Evolutionary conservation across 768 basidiomycete species (phyloP).

Genomic region (Tricholomella constricta): DNA sequence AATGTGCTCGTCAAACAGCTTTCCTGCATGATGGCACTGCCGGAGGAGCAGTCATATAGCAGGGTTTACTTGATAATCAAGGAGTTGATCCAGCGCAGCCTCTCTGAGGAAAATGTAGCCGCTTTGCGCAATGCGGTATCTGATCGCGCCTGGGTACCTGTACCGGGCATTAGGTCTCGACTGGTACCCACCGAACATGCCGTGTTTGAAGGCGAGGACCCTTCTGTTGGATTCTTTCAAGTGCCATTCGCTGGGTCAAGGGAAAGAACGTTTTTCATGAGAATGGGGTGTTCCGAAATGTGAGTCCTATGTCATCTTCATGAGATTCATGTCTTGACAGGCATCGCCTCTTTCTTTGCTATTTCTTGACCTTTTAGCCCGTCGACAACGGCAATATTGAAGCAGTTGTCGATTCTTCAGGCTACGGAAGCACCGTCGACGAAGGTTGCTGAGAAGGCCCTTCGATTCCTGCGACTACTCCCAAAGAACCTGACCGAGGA

Average conservation of each 20-base stretch:
- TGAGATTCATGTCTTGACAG: not conserved
- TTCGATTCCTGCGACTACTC: conserved; percentile 32
- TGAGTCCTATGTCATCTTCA: conserved; percentile 21
- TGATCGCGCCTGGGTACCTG: conserved; percentile 37
- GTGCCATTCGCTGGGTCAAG: conserved; percentile 21
- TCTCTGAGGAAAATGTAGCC: conserved; percentile 17
- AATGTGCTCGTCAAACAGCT: conserved; percentile 37
- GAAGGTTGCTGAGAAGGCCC: conserved; percentile 22
- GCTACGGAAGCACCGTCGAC: not conserved
- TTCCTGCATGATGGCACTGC: not conserved
- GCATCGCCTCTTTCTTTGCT: too few species aligned
- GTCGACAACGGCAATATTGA: conserved; percentile 25
- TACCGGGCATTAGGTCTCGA: conserved; percentile 16
- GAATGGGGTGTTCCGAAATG: conserved; percentile 43
- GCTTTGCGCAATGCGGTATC: conserved; percentile 18
- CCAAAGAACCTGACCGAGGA: conserved; percentile 16
- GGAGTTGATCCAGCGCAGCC: conserved; percentile 28
- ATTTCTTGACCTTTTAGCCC: conserved; percentile 37
- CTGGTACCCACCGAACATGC: conserved; percentile 22
- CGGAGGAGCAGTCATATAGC: not conserved
- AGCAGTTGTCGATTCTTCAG: not conserved
- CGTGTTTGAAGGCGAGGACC: conserved; percentile 20
- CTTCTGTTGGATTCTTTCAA: conserved; percentile 25
- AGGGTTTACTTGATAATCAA: conserved; percentile 27
- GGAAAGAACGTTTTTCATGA: conserved; percentile 24